Evolutionary conservation across 108 stramenopile species (phyloP), one percentile per base, ranked within the genome.

Genomic region (Pseudonitzschia delicatissima): DNA sequence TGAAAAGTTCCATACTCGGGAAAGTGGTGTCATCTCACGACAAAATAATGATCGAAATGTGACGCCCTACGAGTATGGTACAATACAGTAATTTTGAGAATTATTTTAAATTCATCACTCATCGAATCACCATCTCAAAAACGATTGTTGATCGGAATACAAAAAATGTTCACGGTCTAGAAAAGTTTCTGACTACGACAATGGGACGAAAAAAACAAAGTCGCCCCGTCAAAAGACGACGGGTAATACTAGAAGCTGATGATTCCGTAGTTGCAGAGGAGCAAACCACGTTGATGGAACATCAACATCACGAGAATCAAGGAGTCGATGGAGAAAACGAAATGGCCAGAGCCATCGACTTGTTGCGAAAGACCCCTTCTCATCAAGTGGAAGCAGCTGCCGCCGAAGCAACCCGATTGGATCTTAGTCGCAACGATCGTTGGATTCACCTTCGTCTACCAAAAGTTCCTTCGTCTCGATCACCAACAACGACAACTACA

Each of bases 361-460:
- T 47, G 9, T 26, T 73, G 20, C 47, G 45, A 39, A 51, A 28
- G 28, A 51, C 55, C 26, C 72, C 72, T 2, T 65, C 47, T 4
- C 45, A 66, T 7, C 45, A 49, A 47, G 58, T 73, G 3, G 72
- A 73, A 40, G 72, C 64, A 7, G 72, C 72, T 4, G 72, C 72
- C 13, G 72, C 72, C 23, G 29, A 47, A 18, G 72, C 72, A 13
- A 73, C 72, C 5, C 37, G 72, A 18, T 35, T 50, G 37, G 42
- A 53, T 66, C 58, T 64, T 12, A 31, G 20, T 33, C 36, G 45
- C 15, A 47, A 49, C n/a, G 53, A 55, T 8, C 29, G 53, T 13
- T 73, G 72, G 72, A 55, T 64, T 26, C 50, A 50, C 50, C 31
- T 55, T 27, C 15, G 13, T 4, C 27, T 21, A n/a, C 53, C 53